Percentiles rank a stretch among this genome's conserved stretches.
phyloP scores from a whole-genome alignment of 2,329 filamentous ascomycete species.

The Sporothrix variecibatus region DNA sequence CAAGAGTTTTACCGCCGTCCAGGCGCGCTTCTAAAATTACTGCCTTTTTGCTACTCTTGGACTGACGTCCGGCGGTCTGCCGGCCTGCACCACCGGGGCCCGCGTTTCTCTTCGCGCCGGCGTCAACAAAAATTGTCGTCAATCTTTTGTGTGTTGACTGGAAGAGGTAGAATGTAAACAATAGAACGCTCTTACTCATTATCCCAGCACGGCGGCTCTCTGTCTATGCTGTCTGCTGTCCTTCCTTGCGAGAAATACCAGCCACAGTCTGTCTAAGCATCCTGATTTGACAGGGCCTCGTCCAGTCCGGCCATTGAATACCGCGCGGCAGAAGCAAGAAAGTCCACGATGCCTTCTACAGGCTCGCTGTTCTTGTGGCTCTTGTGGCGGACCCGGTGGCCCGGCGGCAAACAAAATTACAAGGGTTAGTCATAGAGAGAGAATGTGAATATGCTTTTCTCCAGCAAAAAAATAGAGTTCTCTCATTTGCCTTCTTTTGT shows the following conservation, averaged over 20 bases:
- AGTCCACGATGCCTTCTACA: not conserved
- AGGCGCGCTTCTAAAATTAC: constrained; percentile 10
- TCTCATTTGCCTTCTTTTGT: not conserved
- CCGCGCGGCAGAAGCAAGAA: constrained; percentile 1
- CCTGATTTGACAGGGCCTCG: constrained; percentile 1
- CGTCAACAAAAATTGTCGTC: not conserved
- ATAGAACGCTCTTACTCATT: not conserved
- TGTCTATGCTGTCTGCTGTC: not conserved
- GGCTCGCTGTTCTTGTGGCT: not conserved
- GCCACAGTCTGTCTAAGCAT: not conserved
- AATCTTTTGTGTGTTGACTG: not conserved
- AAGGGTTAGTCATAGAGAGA: not conserved
- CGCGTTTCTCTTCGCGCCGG: constrained; percentile 20
- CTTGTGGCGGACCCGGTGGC: not conserved
- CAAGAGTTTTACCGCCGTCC: not conserved
- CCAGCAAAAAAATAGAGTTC: no score
- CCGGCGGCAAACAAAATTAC: constrained; percentile 1
- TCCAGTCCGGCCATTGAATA: not conserved
- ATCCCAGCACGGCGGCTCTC: not conserved
- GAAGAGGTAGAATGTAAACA: constrained; percentile 4
- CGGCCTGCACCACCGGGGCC: not conserved
- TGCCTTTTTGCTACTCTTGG: not conserved
- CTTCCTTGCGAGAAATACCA: not conserved
- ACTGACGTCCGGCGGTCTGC: not conserved
- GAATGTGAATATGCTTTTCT: no score